Base-by-base conservation (phyloP, 108 stramenopile genomes). In the Skeletonema potamos region DNA sequence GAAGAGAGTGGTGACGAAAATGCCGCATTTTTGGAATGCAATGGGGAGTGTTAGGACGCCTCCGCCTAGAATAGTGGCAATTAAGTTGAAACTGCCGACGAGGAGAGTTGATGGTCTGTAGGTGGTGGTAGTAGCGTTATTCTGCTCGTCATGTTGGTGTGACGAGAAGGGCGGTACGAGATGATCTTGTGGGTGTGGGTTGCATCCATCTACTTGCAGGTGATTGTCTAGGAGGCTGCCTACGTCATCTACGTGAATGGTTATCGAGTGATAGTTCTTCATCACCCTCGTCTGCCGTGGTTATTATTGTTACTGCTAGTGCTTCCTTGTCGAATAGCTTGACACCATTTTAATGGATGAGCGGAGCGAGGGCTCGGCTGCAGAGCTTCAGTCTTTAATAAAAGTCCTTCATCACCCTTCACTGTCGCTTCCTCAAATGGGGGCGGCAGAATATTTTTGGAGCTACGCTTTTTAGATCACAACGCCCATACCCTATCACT, bases 31-130 rank as follows among this genome's bases (percentile, higher is more conserved):
- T 51, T 66, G 58, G 51, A 84, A 86, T 0, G 80, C 85, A 20
- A 84, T 84, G 22, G 87, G 87, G 2, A 88, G 54, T 2, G 83
- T 79, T 22, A 88, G 82, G 4, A 83, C 79, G 27, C 83, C 85
- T 17, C 87, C 87, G 0, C 87, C 87, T 43, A 83, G 56, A 20
- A 88, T 81, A 8, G 95, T 89, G 22, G 95, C 92, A 26, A 91
- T 84, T 0, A 96, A 68, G 72, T 93, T 93, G 78, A 96, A 92
- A 0, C 72, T 86, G 7, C 91, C 89, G 37, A 84, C 71, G 20
- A 85, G 44, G 4, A 82, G 22, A 8, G 77, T 61, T 0, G 92
- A 89, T 62, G 79, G 72, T 11, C 92, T 86, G 15, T 69, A 54
- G 33, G 13, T 30, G 37, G 58, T 37, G 36, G 36, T 37, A 10